These are phyloP conservation scores for Arabidopsis arenosa DNA, from an alignment of 345 rosid species.

Conservation along the genomic window DNA sequence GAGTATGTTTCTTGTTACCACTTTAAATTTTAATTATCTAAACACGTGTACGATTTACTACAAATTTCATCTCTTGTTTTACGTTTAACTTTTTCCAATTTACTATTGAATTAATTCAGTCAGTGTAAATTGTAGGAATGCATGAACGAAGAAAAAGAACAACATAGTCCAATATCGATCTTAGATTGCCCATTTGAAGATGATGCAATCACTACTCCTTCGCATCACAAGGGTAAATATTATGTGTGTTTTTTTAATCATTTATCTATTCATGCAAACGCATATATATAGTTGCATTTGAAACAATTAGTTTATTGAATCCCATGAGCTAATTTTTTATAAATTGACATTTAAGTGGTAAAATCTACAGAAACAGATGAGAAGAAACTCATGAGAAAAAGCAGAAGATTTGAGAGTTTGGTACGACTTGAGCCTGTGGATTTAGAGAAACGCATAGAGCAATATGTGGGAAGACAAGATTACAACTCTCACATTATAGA, in stretches of 20 bases:
- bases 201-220: slow-evolving; percentile 10
- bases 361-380: slow-evolving; percentile 42
- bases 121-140: slow-evolving; percentile 49
- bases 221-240: slow-evolving; percentile 16
- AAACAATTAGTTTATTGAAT: neutral
- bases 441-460: slow-evolving; percentile 59
- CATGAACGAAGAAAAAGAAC: slow-evolving; percentile 66
- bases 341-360: neutral
- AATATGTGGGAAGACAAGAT: slow-evolving; percentile 36
- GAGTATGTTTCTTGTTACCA: neutral
- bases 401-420: slow-evolving; percentile 48
- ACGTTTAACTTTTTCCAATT: neutral
- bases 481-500: neutral
- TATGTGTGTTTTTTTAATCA: too few relatives aligned
- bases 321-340: neutral
- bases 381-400: slow-evolving; percentile 47
- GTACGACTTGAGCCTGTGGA: slow-evolving; percentile 62
- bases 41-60: neutral
- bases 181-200: slow-evolving; percentile 67
- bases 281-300: neutral
- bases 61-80: neutral
- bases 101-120: neutral
- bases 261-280: neutral
- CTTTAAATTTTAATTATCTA: neutral
- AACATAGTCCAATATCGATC: slow-evolving; percentile 83